Conservation (phyloP, 805 yeast species). For the Candida dajiaensis region DNA sequence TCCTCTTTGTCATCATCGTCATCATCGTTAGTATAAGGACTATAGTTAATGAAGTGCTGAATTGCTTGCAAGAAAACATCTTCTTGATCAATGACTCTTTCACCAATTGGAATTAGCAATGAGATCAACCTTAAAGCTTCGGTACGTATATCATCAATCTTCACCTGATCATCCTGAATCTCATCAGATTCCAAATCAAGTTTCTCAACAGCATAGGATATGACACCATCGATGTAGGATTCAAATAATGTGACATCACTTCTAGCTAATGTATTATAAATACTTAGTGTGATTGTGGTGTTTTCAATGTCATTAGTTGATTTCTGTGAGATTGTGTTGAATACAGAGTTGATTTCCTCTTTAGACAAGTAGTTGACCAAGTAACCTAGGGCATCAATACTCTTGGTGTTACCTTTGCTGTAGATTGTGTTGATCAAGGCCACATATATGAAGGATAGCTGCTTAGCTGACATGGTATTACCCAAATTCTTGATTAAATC, state of each 20-base stretch:
- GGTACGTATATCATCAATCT: constrained; percentile 43
- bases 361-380: constrained; percentile 27
- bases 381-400: constrained; percentile 43
- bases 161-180: constrained; percentile 34
- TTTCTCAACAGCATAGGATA: constrained; percentile 17
- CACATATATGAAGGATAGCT: constrained; percentile 24
- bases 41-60: constrained; percentile 33
- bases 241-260: constrained; percentile 23
- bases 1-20: constrained; percentile 32
- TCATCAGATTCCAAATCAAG: constrained; percentile 26
- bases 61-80: constrained; percentile 26
- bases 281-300: constrained; percentile 13
- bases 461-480: constrained; percentile 30
- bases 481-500: constrained; percentile 51
- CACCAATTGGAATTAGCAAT: constrained; percentile 35
- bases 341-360: constrained; percentile 20
- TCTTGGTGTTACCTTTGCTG: constrained; percentile 38
- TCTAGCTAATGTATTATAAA: constrained; percentile 23
- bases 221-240: constrained; percentile 16
- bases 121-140: constrained; percentile 39
- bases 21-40: constrained; percentile 37
- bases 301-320: constrained; percentile 17
- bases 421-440: constrained; percentile 34
- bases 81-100: constrained; percentile 24
- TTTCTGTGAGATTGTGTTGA: constrained; percentile 15